Evolutionary conservation across 306 rosid genomes (phyloP), one percentile per base, ranked within the genome.

Genomic region (Alnus glutinosa): DNA sequence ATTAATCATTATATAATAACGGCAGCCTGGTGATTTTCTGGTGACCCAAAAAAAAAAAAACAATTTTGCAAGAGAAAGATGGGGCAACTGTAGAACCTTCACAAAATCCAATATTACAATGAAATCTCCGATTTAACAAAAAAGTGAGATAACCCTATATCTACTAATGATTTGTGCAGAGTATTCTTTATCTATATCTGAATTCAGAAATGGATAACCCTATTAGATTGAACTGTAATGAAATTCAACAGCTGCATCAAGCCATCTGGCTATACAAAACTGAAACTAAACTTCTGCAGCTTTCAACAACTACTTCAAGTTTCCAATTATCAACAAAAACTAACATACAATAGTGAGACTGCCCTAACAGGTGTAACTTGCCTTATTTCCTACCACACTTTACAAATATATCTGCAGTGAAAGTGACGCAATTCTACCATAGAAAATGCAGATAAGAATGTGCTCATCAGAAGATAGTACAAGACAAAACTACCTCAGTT

Each of bases 251-350:
- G 36, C 66, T 58, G 66, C 6, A 23, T 19, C 30, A 23, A 1
- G 34, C 23, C 36, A 58, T 58, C 66, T 23, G 66, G 66, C 66
- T 58, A 58, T 58, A 58, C 66, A 58, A 23, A 58, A 58, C 34
- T 9, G 66, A 58, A 23, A 19, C 37, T 9, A 58, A 58, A 15
- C 32, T 23, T 23, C 66, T 58, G 12, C 66, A 58, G 36, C 37
- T 58, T 58, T 58, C 66, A 23, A 58, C 66, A 2, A 58, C 64
- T 58, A 52, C 58, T 58, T 5, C 11, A 19, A 58, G 64, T 23
- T 55, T 58, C 32, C 11, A 19, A 23, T 58, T 58, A 10, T 10
- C 36, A 58, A 58, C 66, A 58, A 28, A 58, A 19, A 58, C 66
- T 1, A 58, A 28, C 37, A 58, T 58, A 28, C 34, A 58, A 4